A percentile compares a stretch with the other conserved stretches of the same genome.
Conservation (phyloP, 2,329 filamentous ascomycete genomes). For the Hypoxylon sp. region DNA sequence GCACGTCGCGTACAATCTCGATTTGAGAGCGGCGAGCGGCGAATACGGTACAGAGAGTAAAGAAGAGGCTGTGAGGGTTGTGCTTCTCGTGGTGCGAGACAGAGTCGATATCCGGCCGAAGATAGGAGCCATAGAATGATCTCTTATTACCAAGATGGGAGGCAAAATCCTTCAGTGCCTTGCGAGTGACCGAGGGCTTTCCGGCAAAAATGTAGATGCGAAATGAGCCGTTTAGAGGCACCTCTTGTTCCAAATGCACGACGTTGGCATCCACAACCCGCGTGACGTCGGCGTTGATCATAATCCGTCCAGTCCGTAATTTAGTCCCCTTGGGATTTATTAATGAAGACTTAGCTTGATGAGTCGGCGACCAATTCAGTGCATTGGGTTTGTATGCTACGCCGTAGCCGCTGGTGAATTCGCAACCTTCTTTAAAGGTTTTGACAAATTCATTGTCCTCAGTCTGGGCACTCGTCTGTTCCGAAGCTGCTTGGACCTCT, state of each 20-base stretch:
- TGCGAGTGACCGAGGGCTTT: slow-evolving; percentile 68
- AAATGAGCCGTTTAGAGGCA: slow-evolving; percentile 90
- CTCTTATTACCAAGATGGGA: slow-evolving; percentile 72
- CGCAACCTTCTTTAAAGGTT: slow-evolving; percentile 91
- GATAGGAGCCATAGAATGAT: slow-evolving; percentile 81
- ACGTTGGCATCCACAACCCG: slow-evolving; percentile 90
- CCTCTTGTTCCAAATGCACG: slow-evolving; percentile 90
- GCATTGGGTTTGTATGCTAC: slow-evolving; percentile 86
- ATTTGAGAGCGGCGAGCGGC: slow-evolving; percentile 77
- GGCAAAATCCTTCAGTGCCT: slow-evolving; percentile 79
- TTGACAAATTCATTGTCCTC: slow-evolving; percentile 86
- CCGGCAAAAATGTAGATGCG: slow-evolving; percentile 91
- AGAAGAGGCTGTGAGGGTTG: slow-evolving; percentile 88
- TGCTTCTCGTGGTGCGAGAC: slow-evolving; percentile 85
- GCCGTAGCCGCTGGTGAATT: slow-evolving; percentile 93
- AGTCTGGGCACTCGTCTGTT: slow-evolving; percentile 51
- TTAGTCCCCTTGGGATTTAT: slow-evolving; percentile 77
- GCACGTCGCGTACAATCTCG: slow-evolving; percentile 80
- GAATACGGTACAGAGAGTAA: slow-evolving; percentile 83
- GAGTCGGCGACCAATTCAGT: slow-evolving; percentile 84
- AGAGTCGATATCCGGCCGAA: slow-evolving; percentile 70
- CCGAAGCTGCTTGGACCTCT: slow-evolving; percentile 78
- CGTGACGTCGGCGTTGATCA: slow-evolving; percentile 85
- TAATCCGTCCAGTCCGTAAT: slow-evolving; percentile 80
- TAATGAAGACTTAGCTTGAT: slow-evolving; percentile 78